phyloP scores from a whole-genome alignment of 306 rosid genomes.

The Amphicarpaea edgeworthii region DNA sequence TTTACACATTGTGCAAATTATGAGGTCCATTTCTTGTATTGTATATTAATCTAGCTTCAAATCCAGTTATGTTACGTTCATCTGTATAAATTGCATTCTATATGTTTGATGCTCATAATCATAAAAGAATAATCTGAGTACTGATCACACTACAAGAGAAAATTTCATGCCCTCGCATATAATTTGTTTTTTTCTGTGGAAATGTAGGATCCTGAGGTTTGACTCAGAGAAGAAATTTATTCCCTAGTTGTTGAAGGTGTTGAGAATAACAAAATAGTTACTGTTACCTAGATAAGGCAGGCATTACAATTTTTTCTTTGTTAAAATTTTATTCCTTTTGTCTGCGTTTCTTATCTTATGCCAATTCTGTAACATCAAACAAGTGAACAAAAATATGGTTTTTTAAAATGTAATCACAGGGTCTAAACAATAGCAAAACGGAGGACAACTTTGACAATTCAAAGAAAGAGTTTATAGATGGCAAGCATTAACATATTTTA shows the following conservation, averaged over 20 bases:
- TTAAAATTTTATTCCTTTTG: neutral
- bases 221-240: neutral
- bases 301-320: neutral
- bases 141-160: neutral
- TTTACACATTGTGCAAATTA: neutral
- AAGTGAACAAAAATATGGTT: neutral
- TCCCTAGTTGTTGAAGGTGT: constrained; percentile 9
- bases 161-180: neutral
- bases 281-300: neutral
- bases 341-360: neutral
- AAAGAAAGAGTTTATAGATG: constrained; percentile 9
- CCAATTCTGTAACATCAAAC: constrained; percentile 11
- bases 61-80: neutral
- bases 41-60: constrained; percentile 23
- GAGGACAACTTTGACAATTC: neutral
- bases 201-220: constrained; percentile 6
- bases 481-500: constrained; percentile 5
- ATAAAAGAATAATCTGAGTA: neutral
- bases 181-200: neutral
- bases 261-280: constrained; percentile 6
- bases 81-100: neutral
- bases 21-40: constrained; percentile 15
- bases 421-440: constrained; percentile 2
- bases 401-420: neutral
- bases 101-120: neutral